A percentile compares a stretch with the other conserved stretches of the same genome.
These are phyloP conservation scores for Mucor lusitanicus DNA, from an alignment of 371 early-diverging fungal species.

Conservation along the genomic window DNA sequence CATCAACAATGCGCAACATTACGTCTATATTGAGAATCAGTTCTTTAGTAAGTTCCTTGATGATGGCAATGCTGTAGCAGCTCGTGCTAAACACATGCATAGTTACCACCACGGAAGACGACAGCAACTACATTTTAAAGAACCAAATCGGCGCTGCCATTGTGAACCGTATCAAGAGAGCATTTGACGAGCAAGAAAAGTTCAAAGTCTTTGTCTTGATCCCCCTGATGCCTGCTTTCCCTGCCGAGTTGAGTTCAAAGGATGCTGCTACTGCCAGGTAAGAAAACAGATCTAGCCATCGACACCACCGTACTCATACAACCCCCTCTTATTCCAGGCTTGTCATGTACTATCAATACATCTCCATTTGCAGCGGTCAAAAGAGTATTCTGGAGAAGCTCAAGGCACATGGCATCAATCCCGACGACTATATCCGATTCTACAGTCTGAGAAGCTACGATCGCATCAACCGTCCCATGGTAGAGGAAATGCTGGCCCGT, in stretches of 20 bases:
- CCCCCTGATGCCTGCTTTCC: constrained; percentile 92
- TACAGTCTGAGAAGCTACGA: constrained; percentile 73
- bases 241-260: constrained; percentile 74
- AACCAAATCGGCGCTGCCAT: constrained; percentile 80
- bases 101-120: constrained; percentile 66
- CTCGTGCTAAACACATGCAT: background rate
- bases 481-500: constrained; percentile 42
- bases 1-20: constrained; percentile 79
- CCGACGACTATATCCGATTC: constrained; percentile 70
- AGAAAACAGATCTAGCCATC: background rate
- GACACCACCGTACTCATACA: background rate
- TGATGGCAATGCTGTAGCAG: background rate
- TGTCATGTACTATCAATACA: constrained; percentile 77
- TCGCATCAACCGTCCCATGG: constrained; percentile 37
- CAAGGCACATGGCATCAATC: constrained; percentile 51
- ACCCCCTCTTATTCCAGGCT: constrained; percentile 36
- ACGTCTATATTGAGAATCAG: constrained; percentile 96
- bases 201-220: constrained; percentile 88
- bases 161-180: constrained; percentile 77
- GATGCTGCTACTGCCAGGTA: constrained; percentile 75
- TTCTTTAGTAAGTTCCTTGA: constrained; percentile 78
- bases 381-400: constrained; percentile 63
- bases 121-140: constrained; percentile 57
- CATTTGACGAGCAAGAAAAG: constrained; percentile 63
- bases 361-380: constrained; percentile 71